Percentiles rank a stretch among this genome's conserved stretches.
Evolutionary conservation across 176 grass and related monocot genomes (phyloP).

Genomic region (Ensete ventricosum): DNA sequence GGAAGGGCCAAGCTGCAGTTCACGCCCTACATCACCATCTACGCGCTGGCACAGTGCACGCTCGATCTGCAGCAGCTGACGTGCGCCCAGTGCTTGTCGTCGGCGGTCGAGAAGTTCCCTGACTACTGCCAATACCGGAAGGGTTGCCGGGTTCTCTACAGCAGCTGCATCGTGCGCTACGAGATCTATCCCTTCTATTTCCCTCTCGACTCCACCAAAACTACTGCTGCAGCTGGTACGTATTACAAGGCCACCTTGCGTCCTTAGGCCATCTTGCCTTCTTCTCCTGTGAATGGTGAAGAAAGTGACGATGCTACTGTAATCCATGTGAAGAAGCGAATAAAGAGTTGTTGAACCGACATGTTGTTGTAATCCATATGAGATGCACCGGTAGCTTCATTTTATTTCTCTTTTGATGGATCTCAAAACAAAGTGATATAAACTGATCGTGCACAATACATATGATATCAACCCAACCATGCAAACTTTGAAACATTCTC

Average conservation of each 20-base stretch:
- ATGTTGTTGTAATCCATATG: too few relatives aligned
- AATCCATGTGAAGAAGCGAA: too few relatives aligned
- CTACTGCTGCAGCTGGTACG: neutral
- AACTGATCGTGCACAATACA: too few relatives aligned
- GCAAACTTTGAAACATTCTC: too few relatives aligned
- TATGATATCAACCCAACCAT: too few relatives aligned
- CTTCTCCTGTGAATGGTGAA: too few relatives aligned
- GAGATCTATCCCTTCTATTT: conserved; percentile 75
- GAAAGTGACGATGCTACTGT: too few relatives aligned
- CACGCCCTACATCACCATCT: conserved; percentile 46
- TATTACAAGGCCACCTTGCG: neutral
- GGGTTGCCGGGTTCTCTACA: conserved; percentile 56
- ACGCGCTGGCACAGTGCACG: conserved; percentile 65
- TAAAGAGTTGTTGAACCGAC: too few relatives aligned
- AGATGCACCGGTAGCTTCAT: too few relatives aligned
- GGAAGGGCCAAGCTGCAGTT: conserved; percentile 32
- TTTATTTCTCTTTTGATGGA: too few relatives aligned
- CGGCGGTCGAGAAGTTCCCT: conserved; percentile 39
- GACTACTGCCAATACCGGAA: conserved; percentile 35
- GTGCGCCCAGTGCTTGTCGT: conserved; percentile 49
- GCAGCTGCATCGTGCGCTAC: conserved; percentile 62
- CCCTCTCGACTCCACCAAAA: conserved; percentile 29
- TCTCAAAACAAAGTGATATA: too few relatives aligned
- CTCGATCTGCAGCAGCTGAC: conserved; percentile 28
- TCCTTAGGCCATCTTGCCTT: too few relatives aligned